These are phyloP conservation scores for Colletotrichum sp. DNA, from an alignment of 2,329 filamentous ascomycete species.

Conservation along the genomic window DNA sequence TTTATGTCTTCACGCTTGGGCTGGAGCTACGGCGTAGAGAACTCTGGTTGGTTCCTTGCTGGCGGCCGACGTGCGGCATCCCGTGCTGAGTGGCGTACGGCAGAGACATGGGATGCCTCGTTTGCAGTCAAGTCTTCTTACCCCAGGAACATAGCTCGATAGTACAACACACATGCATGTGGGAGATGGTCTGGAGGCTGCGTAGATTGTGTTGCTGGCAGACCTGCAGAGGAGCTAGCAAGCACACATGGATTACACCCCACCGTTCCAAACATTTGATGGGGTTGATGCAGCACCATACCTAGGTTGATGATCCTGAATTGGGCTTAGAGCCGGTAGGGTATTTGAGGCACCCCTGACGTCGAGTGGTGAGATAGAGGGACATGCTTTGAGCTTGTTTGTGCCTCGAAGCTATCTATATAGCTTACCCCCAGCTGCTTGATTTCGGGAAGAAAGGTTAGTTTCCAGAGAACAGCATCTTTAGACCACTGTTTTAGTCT, in stretches of 20 bases:
- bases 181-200: background rate
- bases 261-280: background rate
- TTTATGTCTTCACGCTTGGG: background rate
- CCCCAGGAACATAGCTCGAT: background rate
- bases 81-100: background rate
- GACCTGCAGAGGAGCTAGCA: background rate
- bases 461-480: background rate
- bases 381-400: background rate
- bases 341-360: background rate
- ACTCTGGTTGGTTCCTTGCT: background rate
- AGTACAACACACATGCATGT: background rate
- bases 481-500: background rate
- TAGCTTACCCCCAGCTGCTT: background rate
- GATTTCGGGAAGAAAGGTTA: fast-evolving
- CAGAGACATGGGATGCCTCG: background rate
- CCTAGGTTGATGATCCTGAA: background rate
- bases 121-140: background rate
- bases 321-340: background rate
- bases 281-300: background rate
- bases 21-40: background rate
- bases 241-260: background rate
- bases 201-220: background rate
- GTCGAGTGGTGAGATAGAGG: background rate
- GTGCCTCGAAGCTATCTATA: background rate
- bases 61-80: background rate